These are phyloP conservation scores for Apiotrichum gracile DNA, from an alignment of 1,284 basidiomycete genomes.

Conservation along the genomic window DNA sequence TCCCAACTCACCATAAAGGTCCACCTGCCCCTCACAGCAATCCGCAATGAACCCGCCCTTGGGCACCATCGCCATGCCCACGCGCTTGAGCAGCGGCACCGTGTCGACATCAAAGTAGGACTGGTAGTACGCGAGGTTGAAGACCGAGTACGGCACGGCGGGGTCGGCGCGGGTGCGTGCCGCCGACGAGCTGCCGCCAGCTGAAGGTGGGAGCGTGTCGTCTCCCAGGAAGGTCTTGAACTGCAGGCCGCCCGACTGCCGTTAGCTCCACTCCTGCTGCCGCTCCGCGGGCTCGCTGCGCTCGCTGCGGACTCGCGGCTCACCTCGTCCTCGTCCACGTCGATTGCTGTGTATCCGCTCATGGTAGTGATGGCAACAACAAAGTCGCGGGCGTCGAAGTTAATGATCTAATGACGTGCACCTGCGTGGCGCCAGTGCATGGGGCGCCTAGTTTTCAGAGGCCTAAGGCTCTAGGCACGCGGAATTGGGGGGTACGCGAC, in stretches of 20 bases:
- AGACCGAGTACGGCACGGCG: constrained; percentile 40
- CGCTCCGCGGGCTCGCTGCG: too few species aligned
- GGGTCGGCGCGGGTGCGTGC: neutral
- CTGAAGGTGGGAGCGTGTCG: constrained; percentile 13
- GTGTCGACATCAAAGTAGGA: constrained; percentile 52
- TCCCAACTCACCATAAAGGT: constrained; percentile 48
- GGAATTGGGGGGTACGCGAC: too few species aligned
- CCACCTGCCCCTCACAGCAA: constrained; percentile 49
- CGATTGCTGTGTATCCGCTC: constrained; percentile 44
- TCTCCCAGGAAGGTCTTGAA: constrained; percentile 41
- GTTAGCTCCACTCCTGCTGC: too few species aligned
- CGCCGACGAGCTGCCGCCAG: neutral
- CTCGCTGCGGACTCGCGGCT: too few species aligned
- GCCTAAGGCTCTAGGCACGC: too few species aligned
- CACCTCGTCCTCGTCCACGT: constrained; percentile 45
- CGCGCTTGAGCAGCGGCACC: constrained; percentile 45
- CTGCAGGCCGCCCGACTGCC: constrained; percentile 28
- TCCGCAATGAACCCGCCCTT: constrained; percentile 48
- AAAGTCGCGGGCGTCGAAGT: neutral
- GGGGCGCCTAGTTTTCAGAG: too few species aligned
- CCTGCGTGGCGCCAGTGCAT: too few species aligned
- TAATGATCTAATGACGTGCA: too few species aligned
- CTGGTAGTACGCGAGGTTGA: constrained; percentile 49
- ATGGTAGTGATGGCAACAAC: constrained; percentile 16
- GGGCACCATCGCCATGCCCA: constrained; percentile 48